Conservation (phyloP, 2,329 filamentous ascomycete species). For the Stagonosporopsis tanaceti region DNA sequence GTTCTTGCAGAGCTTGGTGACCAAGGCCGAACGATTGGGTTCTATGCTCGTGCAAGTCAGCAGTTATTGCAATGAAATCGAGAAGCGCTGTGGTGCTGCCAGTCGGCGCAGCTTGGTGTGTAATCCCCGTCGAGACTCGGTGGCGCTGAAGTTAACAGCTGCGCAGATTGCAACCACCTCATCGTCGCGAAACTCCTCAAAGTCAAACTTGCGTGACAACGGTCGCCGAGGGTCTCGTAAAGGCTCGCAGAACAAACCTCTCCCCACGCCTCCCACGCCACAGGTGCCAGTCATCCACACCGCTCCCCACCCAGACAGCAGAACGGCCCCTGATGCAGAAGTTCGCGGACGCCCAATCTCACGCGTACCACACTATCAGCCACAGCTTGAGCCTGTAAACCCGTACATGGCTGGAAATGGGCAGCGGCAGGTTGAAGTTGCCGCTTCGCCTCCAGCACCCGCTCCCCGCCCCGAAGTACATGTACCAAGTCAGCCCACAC, state of each 20-base stretch:
- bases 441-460: slow-evolving; percentile 2
- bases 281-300: slow-evolving; percentile 16
- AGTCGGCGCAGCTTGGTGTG: slow-evolving; percentile 79
- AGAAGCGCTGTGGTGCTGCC: slow-evolving; percentile 82
- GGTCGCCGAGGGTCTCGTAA: slow-evolving; percentile 44
- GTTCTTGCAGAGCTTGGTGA: slow-evolving; percentile 78
- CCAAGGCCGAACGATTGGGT: slow-evolving; percentile 74
- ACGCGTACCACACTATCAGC: slow-evolving; percentile 24
- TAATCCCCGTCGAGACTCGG: slow-evolving; percentile 8
- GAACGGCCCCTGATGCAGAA: slow-evolving; percentile 24
- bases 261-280: slow-evolving; percentile 34
- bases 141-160: slow-evolving; percentile 19
- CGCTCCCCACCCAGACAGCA: slow-evolving; percentile 6
- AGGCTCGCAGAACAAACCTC: slow-evolving; percentile 46
- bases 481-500: slow-evolving; percentile 23
- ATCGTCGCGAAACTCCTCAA: slow-evolving; percentile 49
- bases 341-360: slow-evolving; percentile 26
- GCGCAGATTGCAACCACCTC: slow-evolving; percentile 47
- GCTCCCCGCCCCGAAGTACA: slow-evolving; percentile 23
- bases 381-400: slow-evolving; percentile 28
- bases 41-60: slow-evolving; percentile 75
- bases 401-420: slow-evolving; percentile 26
- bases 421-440: neutral
- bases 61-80: slow-evolving; percentile 83
- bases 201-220: slow-evolving; percentile 45